A percentile compares a stretch with the other conserved stretches of the same genome.
Conservation (phyloP, 1,139 yeast species). For the Tardiomyces depauwii region DNA sequence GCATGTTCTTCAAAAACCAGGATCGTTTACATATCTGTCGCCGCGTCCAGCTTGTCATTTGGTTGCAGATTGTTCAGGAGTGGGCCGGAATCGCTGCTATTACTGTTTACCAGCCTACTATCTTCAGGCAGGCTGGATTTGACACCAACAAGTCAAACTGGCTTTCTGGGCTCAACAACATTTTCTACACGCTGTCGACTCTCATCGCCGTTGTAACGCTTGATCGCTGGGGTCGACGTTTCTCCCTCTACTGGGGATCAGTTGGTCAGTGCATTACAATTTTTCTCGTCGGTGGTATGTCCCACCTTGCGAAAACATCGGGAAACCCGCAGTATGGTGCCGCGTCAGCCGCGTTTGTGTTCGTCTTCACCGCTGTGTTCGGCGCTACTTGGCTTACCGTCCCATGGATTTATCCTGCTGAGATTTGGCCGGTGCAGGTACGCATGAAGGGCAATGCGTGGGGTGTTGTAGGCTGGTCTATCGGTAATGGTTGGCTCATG, state of each 20-base stretch:
- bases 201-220: constrained; percentile 33
- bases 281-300: too few species aligned
- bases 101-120: constrained; percentile 33
- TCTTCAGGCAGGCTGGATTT: constrained; percentile 34
- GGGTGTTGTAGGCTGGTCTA: constrained; percentile 31
- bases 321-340: constrained; percentile 22
- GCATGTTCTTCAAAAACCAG: constrained; percentile 25
- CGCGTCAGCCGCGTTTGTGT: constrained; percentile 37
- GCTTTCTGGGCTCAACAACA: constrained; percentile 39
- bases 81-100: constrained; percentile 65
- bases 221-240: constrained; percentile 54
- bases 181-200: constrained; percentile 35
- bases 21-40: too few species aligned
- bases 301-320: constrained; percentile 15
- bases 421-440: constrained; percentile 48
- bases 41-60: constrained; percentile 36
- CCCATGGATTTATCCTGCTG: constrained; percentile 43
- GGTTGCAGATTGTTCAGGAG: constrained; percentile 53
- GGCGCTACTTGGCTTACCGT: constrained; percentile 32
- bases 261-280: constrained; percentile 33
- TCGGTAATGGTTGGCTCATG: constrained; percentile 33
- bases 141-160: constrained; percentile 32
- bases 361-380: constrained; percentile 41
- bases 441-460: constrained; percentile 15
- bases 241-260: constrained; percentile 34